These are phyloP conservation scores for Xylariaceae sp. DNA, from an alignment of 2,329 filamentous ascomycete species.

Conservation along the genomic window DNA sequence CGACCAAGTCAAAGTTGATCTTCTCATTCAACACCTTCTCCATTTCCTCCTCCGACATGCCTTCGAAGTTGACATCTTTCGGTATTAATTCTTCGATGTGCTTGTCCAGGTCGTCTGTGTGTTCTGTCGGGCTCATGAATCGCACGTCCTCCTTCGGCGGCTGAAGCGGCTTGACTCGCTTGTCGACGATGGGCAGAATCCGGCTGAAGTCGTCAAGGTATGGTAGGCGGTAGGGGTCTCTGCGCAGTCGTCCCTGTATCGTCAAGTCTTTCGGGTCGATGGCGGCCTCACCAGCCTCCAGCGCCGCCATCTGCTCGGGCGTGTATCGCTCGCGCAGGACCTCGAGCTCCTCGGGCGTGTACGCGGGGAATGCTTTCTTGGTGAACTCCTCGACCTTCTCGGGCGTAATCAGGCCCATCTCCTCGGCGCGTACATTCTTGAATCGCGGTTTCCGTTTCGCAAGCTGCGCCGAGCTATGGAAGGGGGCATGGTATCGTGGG, in stretches of 20 bases:
- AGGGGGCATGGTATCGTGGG: conserved; percentile 36
- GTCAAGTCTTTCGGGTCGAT: conserved; percentile 71
- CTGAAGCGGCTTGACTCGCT: conserved; percentile 47
- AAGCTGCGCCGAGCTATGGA: conserved; percentile 49
- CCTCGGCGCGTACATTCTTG: conserved; percentile 47
- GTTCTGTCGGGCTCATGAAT: conserved; percentile 59
- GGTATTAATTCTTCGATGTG: conserved; percentile 42
- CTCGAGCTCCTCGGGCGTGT: conserved; percentile 61
- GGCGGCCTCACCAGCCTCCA: conserved; percentile 73
- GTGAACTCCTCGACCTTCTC: conserved; percentile 42
- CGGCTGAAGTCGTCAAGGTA: conserved; percentile 81
- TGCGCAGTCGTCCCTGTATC: conserved; percentile 64
- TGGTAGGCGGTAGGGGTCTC: conserved; percentile 64
- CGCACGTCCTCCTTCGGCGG: conserved; percentile 52
- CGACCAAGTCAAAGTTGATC: conserved; percentile 21
- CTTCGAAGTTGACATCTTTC: conserved; percentile 41
- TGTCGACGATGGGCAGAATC: conserved; percentile 73
- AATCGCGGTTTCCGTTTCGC: conserved; percentile 46
- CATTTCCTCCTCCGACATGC: conserved; percentile 47
- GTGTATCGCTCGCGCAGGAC: conserved; percentile 65
- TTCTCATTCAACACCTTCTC: conserved; percentile 32
- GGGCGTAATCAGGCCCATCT: conserved; percentile 46
- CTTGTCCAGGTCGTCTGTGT: conserved; percentile 51
- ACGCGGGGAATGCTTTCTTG: conserved; percentile 53
- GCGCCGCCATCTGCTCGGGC: conserved; percentile 71